Percentiles rank a stretch among this genome's conserved stretches.
These are phyloP conservation scores for Stephania cephalantha DNA, from an alignment of 164 flowering plant species.

Conservation along the genomic window DNA sequence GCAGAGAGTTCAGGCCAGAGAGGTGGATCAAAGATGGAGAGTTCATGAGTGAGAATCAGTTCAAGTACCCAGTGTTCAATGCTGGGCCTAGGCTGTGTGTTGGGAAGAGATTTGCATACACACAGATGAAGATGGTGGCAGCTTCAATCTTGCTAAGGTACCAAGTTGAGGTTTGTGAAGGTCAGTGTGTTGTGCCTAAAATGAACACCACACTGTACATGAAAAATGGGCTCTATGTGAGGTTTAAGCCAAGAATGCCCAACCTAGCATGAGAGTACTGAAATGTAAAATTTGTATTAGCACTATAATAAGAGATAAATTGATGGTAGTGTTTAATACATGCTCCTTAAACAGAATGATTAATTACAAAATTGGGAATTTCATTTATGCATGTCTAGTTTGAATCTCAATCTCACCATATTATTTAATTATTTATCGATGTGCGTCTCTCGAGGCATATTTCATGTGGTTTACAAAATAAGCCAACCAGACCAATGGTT, in stretches of 20 bases:
- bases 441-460: too few species aligned
- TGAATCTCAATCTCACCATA: too few species aligned
- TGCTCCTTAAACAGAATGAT: too few species aligned
- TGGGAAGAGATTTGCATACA: conserved; percentile 58
- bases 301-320: not conserved
- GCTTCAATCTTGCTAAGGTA: conserved; percentile 49
- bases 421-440: too few species aligned
- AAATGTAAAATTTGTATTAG: not conserved
- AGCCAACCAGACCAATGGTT: too few species aligned
- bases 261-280: not conserved
- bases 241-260: conserved; percentile 22
- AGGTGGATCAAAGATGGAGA: conserved; percentile 50
- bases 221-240: conserved; percentile 47
- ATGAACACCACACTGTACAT: conserved; percentile 52
- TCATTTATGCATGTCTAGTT: too few species aligned
- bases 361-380: too few species aligned
- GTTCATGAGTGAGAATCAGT: conserved; percentile 34
- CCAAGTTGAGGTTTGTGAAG: conserved; percentile 33
- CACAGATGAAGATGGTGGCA: conserved; percentile 67
- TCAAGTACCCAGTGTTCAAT: conserved; percentile 48
- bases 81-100: conserved; percentile 57
- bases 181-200: conserved; percentile 37
- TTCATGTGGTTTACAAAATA: too few species aligned
- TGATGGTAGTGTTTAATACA: not conserved
- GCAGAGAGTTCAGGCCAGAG: conserved; percentile 53